Conservation (phyloP, 139 green algal species). For the Chlamydomonas sphaeroides region DNA sequence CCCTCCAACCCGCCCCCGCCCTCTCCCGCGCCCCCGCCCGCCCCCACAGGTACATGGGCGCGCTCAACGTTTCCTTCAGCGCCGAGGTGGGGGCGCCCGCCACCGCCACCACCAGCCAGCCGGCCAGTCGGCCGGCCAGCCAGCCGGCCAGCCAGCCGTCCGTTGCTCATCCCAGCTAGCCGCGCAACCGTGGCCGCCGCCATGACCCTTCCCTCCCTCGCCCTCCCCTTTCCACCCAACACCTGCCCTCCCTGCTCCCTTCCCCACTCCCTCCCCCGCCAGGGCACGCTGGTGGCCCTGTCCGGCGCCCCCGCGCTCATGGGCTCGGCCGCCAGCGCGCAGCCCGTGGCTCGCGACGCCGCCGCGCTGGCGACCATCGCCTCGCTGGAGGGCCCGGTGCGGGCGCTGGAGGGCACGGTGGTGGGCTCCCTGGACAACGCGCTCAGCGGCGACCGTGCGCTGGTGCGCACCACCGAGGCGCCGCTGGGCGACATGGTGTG, state of each 20-base stretch:
- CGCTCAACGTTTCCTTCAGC: conserved; percentile 28
- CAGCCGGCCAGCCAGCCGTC: no score
- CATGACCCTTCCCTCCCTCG: no score
- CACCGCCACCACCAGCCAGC: no score
- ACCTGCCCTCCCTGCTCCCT: no score
- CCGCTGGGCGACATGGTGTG: conserved; percentile 50
- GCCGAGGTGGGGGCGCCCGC: no score
- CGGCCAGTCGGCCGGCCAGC: no score
- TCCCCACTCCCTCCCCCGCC: no score
- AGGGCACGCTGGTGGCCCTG: background rate
- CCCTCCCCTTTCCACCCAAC: no score
- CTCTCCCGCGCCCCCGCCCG: no score
- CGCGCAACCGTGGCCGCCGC: no score
- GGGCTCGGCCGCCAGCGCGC: conserved; percentile 36
- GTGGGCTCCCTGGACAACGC: background rate
- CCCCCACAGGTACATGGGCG: conserved; percentile 47
- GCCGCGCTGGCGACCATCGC: background rate
- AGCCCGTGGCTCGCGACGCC: conserved; percentile 41
- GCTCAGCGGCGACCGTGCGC: background rate
- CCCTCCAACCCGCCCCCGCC: background rate
- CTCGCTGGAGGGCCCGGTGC: background rate
- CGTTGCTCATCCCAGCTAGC: no score
- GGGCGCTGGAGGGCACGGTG: conserved; percentile 3
- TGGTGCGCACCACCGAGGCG: conserved; percentile 28
- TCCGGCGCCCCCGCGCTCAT: conserved; percentile 43